Conservation (phyloP, 306 rosid species). For the Vicia faba region DNA sequence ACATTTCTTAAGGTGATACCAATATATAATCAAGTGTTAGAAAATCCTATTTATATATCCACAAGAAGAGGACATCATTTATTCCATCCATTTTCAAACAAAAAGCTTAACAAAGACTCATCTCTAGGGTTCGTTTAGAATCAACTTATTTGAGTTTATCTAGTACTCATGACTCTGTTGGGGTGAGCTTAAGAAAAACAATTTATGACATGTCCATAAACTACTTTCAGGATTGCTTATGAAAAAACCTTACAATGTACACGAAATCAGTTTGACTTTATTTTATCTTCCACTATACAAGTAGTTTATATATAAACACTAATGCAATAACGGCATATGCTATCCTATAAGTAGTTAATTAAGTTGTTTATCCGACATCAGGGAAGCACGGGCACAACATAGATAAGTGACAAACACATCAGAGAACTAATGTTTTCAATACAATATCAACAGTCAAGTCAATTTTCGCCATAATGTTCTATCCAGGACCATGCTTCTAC, state of each 20-base stretch:
- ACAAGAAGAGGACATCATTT: not conserved
- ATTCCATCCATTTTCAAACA: not conserved
- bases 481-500: too few relatives aligned
- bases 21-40: not conserved
- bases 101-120: not conserved
- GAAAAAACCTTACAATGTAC: not conserved
- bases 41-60: not conserved
- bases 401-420: not conserved
- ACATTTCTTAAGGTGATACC: not conserved
- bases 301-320: not conserved
- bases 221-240: not conserved
- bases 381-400: constrained; percentile 9
- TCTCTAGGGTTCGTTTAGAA: not conserved
- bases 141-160: not conserved
- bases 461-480: too few relatives aligned
- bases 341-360: too few relatives aligned
- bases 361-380: not conserved
- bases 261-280: too few relatives aligned
- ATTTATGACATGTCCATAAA: not conserved
- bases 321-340: too few relatives aligned
- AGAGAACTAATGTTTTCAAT: too few relatives aligned
- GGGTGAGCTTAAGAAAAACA: not conserved
- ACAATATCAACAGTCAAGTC: too few relatives aligned
- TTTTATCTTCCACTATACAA: too few relatives aligned
- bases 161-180: not conserved